phyloP scores from a whole-genome alignment of 75 land plant genomes.

The Larix kaempferi region DNA sequence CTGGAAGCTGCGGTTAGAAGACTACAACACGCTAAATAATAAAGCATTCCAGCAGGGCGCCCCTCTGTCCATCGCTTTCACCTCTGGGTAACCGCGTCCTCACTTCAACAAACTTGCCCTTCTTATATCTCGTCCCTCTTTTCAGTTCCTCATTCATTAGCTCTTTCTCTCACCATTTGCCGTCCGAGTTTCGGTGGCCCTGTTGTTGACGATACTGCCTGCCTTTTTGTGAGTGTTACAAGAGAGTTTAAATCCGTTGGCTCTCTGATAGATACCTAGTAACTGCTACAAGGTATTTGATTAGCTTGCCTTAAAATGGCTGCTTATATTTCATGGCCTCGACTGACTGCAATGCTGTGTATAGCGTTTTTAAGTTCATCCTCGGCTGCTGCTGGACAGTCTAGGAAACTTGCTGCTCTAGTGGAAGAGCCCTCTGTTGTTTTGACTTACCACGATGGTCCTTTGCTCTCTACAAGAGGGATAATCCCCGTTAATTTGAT shows the following conservation, averaged over 20 bases:
- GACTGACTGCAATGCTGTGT: neutral
- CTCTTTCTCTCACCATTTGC: too few relatives aligned
- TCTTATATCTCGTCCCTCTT: neutral
- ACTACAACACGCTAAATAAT: constrained; percentile 3
- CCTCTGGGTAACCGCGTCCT: neutral
- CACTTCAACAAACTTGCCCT: neutral
- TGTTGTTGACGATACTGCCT: too few relatives aligned
- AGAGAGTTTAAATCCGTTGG: neutral
- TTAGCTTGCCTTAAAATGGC: neutral
- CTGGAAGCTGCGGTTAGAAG: neutral
- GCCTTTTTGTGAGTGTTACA: too few relatives aligned
- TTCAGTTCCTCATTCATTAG: too few relatives aligned
- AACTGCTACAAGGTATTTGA: neutral
- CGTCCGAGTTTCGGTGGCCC: too few relatives aligned
- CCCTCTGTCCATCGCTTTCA: constrained; percentile 3
- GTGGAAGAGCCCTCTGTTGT: constrained; percentile 19
- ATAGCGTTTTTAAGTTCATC: neutral
- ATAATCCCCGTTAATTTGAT: constrained; percentile 10
- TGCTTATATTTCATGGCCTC: neutral
- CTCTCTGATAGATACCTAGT: too few relatives aligned
- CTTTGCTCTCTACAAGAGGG: constrained; percentile 7
- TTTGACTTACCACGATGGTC: constrained; percentile 22
- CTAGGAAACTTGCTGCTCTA: constrained; percentile 3
- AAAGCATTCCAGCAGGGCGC: neutral
- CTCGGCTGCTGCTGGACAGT: neutral